Evolutionary conservation across 2,329 filamentous ascomycete species (phyloP).

Genomic region (Hansfordia pulvinata): DNA sequence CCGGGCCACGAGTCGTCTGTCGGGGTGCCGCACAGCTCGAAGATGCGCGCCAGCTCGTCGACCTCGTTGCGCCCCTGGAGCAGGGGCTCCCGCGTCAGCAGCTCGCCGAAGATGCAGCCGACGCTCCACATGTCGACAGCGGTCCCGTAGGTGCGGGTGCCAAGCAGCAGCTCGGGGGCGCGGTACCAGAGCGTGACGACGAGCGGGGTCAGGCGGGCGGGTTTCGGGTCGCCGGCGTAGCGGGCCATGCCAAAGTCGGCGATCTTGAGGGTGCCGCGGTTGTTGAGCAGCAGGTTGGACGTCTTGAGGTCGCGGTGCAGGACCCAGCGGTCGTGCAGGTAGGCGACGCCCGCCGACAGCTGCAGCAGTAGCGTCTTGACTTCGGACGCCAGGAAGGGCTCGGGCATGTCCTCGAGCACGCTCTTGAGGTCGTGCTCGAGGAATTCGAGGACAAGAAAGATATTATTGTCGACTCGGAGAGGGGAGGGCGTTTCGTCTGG

Average conservation of each 20-base stretch:
- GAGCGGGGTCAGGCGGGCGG: slow-evolving; percentile 68
- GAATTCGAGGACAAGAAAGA: slow-evolving; percentile 94
- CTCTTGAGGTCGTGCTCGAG: slow-evolving; percentile 93
- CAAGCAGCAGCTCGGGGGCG: slow-evolving; percentile 78
- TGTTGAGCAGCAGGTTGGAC: slow-evolving; percentile 87
- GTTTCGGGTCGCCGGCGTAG: slow-evolving; percentile 66
- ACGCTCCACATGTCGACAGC: slow-evolving; percentile 92
- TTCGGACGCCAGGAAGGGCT: slow-evolving; percentile 86
- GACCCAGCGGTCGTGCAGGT: slow-evolving; percentile 83
- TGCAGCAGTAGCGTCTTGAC: slow-evolving; percentile 83
- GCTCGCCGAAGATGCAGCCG: slow-evolving; percentile 89
- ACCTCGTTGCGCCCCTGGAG: slow-evolving; percentile 88
- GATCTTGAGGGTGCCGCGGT: slow-evolving; percentile 86
- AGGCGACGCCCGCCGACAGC: slow-evolving; percentile 65
- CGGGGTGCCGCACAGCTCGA: slow-evolving; percentile 78
- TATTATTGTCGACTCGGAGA: slow-evolving; percentile 43
- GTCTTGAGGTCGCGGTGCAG: slow-evolving; percentile 90
- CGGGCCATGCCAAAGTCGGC: slow-evolving; percentile 98
- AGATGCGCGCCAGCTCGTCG: slow-evolving; percentile 77
- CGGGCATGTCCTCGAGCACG: slow-evolving; percentile 83
- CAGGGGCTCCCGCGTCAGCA: slow-evolving; percentile 70
- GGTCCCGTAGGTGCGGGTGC: slow-evolving; percentile 58
- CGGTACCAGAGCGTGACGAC: slow-evolving; percentile 98
- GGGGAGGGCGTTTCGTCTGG: slow-evolving; percentile 22
- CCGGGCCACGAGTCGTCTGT: slow-evolving; percentile 72